These are phyloP conservation scores for Teunomyces cretensis DNA, from an alignment of 805 yeast genomes.

Conservation along the genomic window DNA sequence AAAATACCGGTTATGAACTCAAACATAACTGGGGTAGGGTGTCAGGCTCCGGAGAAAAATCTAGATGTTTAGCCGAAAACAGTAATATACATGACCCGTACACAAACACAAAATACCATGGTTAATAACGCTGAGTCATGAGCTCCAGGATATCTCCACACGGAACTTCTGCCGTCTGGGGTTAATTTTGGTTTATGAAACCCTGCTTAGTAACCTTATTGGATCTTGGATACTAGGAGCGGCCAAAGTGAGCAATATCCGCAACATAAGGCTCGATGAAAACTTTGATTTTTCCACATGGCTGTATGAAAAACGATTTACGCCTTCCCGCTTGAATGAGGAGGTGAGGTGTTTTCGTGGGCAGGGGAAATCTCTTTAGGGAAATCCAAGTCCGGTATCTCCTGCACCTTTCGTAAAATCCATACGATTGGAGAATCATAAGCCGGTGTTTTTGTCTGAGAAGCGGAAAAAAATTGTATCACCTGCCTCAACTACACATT, in stretches of 20 bases:
- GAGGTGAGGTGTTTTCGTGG: no score
- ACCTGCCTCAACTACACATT: not conserved
- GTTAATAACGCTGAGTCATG: not conserved
- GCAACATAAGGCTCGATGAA: no score
- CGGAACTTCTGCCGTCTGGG: conserved; percentile 4
- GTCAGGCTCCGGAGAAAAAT: not conserved
- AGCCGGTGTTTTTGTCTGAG: not conserved
- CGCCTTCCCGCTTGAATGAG: no score
- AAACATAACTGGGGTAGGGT: not conserved
- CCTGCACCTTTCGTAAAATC: no score
- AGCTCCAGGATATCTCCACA: not conserved
- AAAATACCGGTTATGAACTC: not conserved
- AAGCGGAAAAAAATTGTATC: not conserved
- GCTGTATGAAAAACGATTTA: no score
- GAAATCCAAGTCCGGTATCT: no score
- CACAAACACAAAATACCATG: conserved; percentile 2
- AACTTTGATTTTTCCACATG: no score
- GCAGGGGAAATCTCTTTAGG: no score
- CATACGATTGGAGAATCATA: no score
- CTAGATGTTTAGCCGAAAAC: not conserved
- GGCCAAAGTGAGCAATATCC: not conserved
- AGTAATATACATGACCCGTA: not conserved
- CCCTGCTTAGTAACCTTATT: not conserved
- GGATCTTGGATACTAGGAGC: not conserved
- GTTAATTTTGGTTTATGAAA: not conserved